Evolutionary conservation across 345 rosid genomes (phyloP).

Genomic region (Conringia planisiliqua): DNA sequence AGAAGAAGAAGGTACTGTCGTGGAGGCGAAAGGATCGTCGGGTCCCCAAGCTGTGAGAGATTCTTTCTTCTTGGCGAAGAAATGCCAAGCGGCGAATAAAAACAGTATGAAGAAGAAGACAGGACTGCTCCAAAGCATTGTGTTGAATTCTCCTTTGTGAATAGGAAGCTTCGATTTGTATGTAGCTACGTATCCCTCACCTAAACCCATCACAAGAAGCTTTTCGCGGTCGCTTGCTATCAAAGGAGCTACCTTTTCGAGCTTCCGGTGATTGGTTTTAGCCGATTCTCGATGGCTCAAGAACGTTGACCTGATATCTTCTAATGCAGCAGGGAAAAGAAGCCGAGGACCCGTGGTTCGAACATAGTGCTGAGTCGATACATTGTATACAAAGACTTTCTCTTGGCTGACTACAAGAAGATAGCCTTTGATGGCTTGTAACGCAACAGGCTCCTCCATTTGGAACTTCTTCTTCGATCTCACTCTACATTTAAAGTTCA

Average conservation of each 20-base stretch:
- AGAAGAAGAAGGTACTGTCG: slow-evolving; percentile 40
- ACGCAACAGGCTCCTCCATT: slow-evolving; percentile 58
- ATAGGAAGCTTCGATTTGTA: slow-evolving; percentile 73
- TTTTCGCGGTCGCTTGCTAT: slow-evolving; percentile 81
- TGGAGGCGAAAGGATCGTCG: slow-evolving; percentile 69
- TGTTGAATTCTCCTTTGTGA: slow-evolving; percentile 58
- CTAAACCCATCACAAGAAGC: slow-evolving; percentile 73
- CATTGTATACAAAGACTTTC: slow-evolving; percentile 70
- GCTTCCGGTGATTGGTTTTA: slow-evolving; percentile 25
- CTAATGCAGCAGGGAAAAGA: slow-evolving; percentile 69
- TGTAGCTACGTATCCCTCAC: slow-evolving; percentile 73
- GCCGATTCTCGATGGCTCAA: slow-evolving; percentile 41
- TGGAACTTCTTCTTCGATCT: slow-evolving; percentile 75
- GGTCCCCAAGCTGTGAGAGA: slow-evolving; percentile 94
- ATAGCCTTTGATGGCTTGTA: slow-evolving; percentile 86
- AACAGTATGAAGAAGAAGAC: slow-evolving; percentile 77
- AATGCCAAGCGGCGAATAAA: slow-evolving; percentile 86
- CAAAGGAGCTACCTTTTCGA: slow-evolving; percentile 43
- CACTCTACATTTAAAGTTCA: slow-evolving; percentile 92
- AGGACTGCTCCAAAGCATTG: slow-evolving; percentile 84
- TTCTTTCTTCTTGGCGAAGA: slow-evolving; percentile 96
- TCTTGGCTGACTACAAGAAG: slow-evolving; percentile 57
- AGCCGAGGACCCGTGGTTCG: slow-evolving; percentile 65
- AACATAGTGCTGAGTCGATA: slow-evolving; percentile 79
- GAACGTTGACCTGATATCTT: slow-evolving; percentile 75